Evolutionary conservation across 257 asterid genomes (phyloP), one percentile per base, ranked within the genome.

Genomic region (Jasminum sambac): DNA sequence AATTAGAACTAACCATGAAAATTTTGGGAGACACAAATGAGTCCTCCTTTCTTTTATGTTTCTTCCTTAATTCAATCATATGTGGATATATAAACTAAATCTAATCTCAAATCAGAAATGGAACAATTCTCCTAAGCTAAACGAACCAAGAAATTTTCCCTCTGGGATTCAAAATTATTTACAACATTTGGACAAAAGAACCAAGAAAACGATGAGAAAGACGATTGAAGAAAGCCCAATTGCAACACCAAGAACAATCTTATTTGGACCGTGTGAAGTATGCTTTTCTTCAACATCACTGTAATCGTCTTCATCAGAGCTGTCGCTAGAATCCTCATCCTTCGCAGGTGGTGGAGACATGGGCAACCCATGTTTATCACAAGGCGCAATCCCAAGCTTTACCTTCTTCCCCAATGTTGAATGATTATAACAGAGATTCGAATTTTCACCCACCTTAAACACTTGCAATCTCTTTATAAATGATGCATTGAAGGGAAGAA

Each of bases 311-410:
- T 80, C 85, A 44, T 77, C 83, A 7, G 74, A 64, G 34, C 48
- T 68, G 21, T 81, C 87, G 24, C 80, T 68, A 9, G 82, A 78
- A 65, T 80, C 84, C 43, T 75, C 82, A 2, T 80, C 91, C 83
- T 83, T 86, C 0, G 92, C 77, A 37, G 97, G 83, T n/a, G 99
- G 97, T 0, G 97, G 96, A 16, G 96, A 83, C 86, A 85, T 1
- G 0, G 99, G 98, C 79, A 86, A 50, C 36, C 99, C 98, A 59
- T 91, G 94, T 46, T 84, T 86, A 65, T 91, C 96, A 64, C 98
- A 95, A 13, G 84, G 87, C 11, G 97, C 87, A 66, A 95, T 90
- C 59, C 98, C 99, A n/a, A 95, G 89, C 89, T 91, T 95, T 83
- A 85, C 67, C 60, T 85, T 91, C 11, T 85, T 72, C 43, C 91